These are phyloP conservation scores for Globisporangium uncinulatum DNA, from an alignment of 352 stramenopile genomes.

Conservation along the genomic window DNA sequence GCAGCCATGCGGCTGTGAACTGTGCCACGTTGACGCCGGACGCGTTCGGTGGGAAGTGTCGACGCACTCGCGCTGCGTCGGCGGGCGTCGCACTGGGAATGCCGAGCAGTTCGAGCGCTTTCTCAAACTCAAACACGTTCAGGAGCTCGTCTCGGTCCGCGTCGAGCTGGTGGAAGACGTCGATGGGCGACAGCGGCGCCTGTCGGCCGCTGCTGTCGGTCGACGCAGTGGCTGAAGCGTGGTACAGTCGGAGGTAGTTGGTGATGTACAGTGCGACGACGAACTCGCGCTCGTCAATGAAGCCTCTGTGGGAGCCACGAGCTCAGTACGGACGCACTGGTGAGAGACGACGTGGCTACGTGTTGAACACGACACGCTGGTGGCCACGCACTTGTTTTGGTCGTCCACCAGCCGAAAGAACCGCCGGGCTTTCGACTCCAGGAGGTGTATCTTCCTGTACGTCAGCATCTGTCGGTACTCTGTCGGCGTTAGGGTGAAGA, in stretches of 20 bases:
- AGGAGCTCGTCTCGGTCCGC: slow-evolving; percentile 51
- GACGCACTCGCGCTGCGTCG: slow-evolving; percentile 14
- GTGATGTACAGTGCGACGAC: slow-evolving; percentile 70
- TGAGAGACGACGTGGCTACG: background rate
- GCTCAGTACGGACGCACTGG: background rate
- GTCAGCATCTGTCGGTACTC: slow-evolving; percentile 78
- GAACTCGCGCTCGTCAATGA: slow-evolving; percentile 72
- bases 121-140: slow-evolving; percentile 66
- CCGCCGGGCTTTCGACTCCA: slow-evolving; percentile 61
- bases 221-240: slow-evolving; percentile 13
- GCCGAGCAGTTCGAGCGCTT: slow-evolving; percentile 44
- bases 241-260: slow-evolving; percentile 42
- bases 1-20: slow-evolving; percentile 52
- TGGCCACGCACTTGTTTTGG: slow-evolving; percentile 50
- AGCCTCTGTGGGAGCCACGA: slow-evolving; percentile 23
- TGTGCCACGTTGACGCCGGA: slow-evolving; percentile 34
- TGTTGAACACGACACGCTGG: no score
- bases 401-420: slow-evolving; percentile 72
- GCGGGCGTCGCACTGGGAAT: slow-evolving; percentile 15
- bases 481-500: slow-evolving; percentile 7
- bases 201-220: background rate
- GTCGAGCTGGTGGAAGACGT: slow-evolving; percentile 59
- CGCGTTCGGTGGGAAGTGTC: slow-evolving; percentile 29
- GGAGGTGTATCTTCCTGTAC: slow-evolving; percentile 55
- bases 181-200: slow-evolving; percentile 32